These are phyloP conservation scores for Tuber umbilicatum DNA, from an alignment of 495 filamentous ascomycete genomes.

Conservation along the genomic window DNA sequence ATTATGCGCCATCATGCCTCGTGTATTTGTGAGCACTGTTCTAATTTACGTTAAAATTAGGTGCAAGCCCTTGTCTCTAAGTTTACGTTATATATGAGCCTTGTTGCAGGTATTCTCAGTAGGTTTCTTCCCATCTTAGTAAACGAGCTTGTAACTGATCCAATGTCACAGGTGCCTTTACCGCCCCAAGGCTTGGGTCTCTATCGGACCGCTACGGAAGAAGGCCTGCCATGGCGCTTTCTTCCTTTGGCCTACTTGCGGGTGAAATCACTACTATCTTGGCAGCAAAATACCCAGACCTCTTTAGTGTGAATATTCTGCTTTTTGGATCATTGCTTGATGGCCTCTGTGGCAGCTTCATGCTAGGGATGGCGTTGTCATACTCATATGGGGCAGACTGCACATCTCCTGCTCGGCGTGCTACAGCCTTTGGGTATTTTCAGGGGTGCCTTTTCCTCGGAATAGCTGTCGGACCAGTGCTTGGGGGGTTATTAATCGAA, in stretches of 20 bases:
- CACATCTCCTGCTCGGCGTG: slow-evolving; percentile 67
- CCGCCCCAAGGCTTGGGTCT: slow-evolving; percentile 72
- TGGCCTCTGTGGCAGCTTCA: slow-evolving; percentile 81
- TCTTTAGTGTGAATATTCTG: slow-evolving; percentile 63
- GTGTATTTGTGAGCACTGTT: neutral
- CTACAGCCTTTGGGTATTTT: slow-evolving; percentile 81
- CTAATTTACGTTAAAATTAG: slow-evolving; percentile 39
- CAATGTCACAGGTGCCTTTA: slow-evolving; percentile 51
- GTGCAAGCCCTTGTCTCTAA: slow-evolving; percentile 68
- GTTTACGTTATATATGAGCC: slow-evolving; percentile 66
- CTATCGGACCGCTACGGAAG: slow-evolving; percentile 86
- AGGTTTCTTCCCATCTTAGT: slow-evolving; percentile 35
- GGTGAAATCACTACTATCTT: slow-evolving; percentile 69
- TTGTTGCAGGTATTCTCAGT: slow-evolving; percentile 63
- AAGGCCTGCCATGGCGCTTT: slow-evolving; percentile 60
- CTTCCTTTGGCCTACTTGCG: slow-evolving; percentile 59
- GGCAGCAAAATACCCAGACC: slow-evolving; percentile 65
- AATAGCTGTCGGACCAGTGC: slow-evolving; percentile 71
- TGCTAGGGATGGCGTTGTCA: slow-evolving; percentile 66
- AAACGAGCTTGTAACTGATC: neutral
- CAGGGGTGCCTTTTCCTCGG: slow-evolving; percentile 82
- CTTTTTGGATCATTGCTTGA: slow-evolving; percentile 68
- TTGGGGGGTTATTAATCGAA: slow-evolving; percentile 70
- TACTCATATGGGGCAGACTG: slow-evolving; percentile 86
- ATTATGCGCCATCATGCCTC: neutral